phyloP scores from a whole-genome alignment of 2,329 filamentous ascomycete species.

The Apiospora rasikravindrae region DNA sequence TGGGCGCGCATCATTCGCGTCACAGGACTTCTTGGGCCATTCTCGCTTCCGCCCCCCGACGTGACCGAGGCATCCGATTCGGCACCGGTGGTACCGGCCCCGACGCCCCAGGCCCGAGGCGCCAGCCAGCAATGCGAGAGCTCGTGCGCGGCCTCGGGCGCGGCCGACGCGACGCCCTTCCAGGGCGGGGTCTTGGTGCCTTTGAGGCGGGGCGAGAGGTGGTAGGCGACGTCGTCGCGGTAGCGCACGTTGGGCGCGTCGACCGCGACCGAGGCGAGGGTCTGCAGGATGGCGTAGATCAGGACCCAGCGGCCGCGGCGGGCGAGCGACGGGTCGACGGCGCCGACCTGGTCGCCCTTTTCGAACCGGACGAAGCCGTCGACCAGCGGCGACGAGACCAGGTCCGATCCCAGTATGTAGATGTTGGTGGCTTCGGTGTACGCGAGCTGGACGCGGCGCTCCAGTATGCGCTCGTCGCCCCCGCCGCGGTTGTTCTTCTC shows the following conservation, averaged over 20 bases:
- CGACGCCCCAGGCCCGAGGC: slow-evolving; percentile 44
- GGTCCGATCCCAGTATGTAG: slow-evolving; percentile 58
- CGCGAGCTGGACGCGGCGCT: slow-evolving; percentile 59
- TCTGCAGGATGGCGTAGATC: slow-evolving; percentile 65
- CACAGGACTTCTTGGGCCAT: slow-evolving; percentile 30
- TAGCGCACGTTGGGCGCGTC: slow-evolving; percentile 60
- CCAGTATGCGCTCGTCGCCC: slow-evolving; percentile 38
- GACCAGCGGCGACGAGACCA: slow-evolving; percentile 58
- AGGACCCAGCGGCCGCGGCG: slow-evolving; percentile 66
- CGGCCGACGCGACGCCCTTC: slow-evolving; percentile 43
- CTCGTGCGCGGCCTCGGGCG: slow-evolving; percentile 50
- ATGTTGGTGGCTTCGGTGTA: slow-evolving; percentile 67
- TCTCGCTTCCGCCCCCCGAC: slow-evolving; percentile 19
- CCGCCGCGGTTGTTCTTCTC: slow-evolving; percentile 26
- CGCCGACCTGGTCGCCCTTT: slow-evolving; percentile 55
- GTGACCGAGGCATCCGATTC: slow-evolving; percentile 24
- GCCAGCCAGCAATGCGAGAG: slow-evolving; percentile 59
- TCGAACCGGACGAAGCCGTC: slow-evolving; percentile 63
- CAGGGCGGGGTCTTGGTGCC: slow-evolving; percentile 60
- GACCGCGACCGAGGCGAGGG: slow-evolving; percentile 62
- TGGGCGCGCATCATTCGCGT: slow-evolving; percentile 35
- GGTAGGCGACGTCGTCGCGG: slow-evolving; percentile 59
- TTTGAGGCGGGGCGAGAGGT: slow-evolving; percentile 59
- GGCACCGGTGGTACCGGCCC: not conserved
- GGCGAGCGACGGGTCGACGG: slow-evolving; percentile 59